Conservation (phyloP, 345 rosid species). For the Stellera chamaejasme region DNA sequence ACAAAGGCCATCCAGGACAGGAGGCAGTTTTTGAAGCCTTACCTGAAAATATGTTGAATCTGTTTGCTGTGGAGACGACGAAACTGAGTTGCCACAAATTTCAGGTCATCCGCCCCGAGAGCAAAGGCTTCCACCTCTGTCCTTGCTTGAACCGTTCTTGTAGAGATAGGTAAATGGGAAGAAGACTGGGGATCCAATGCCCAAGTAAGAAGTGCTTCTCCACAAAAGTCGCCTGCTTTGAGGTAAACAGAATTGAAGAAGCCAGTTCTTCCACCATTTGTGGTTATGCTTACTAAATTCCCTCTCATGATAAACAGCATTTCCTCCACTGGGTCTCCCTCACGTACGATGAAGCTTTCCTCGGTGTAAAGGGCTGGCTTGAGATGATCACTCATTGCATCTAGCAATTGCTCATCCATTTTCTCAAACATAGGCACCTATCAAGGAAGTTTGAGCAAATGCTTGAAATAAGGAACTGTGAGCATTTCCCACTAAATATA, state of each 20-base stretch:
- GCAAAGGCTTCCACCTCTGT: conserved; percentile 36
- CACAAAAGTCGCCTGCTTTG: conserved; percentile 25
- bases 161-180: conserved; percentile 26
- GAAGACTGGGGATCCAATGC: conserved; percentile 42
- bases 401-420: conserved; percentile 31
- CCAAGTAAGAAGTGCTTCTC: conserved; percentile 35
- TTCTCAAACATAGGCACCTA: conserved; percentile 42
- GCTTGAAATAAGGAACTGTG: too few relatives aligned
- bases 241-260: conserved; percentile 16
- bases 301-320: conserved; percentile 35
- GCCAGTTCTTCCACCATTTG: conserved; percentile 31
- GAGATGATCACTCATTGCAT: conserved; percentile 27
- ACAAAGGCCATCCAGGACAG: background rate
- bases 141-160: conserved; percentile 20
- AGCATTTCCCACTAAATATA: background rate
- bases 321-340: conserved; percentile 36
- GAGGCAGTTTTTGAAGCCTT: background rate
- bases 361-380: conserved; percentile 22
- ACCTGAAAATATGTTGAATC: conserved; percentile 20
- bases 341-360: conserved; percentile 24
- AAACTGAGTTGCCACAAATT: conserved; percentile 23
- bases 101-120: conserved; percentile 27
- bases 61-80: conserved; percentile 31
- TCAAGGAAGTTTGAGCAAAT: background rate
- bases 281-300: conserved; percentile 18